phyloP scores from a whole-genome alignment of 768 basidiomycete genomes.

The Coprinopsis sp. region DNA sequence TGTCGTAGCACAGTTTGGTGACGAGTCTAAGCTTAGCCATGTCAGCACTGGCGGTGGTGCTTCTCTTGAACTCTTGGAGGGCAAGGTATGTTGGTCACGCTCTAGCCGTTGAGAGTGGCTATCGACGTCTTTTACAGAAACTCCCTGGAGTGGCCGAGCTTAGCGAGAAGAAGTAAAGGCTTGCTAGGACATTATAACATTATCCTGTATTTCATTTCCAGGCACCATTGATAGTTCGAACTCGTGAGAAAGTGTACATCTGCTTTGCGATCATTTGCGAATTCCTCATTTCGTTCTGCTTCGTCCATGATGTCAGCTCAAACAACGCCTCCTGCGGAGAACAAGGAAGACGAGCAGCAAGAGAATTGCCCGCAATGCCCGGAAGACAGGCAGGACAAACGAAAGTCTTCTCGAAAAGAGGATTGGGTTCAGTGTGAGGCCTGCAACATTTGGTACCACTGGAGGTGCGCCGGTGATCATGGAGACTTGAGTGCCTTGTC shows the following conservation, averaged over 20 bases:
- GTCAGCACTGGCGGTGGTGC: conserved; percentile 96
- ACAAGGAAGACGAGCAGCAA: conserved; percentile 5
- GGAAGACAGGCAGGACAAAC: conserved; percentile 4
- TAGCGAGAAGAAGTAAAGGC: conserved; percentile 65
- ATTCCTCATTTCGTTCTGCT: background rate
- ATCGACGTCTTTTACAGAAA: conserved; percentile 39
- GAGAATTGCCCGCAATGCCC: conserved; percentile 14
- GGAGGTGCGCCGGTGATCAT: conserved; percentile 70
- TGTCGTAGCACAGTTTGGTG: conserved; percentile 78
- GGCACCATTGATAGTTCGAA: too few relatives aligned
- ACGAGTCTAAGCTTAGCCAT: conserved; percentile 89
- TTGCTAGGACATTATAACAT: too few relatives aligned
- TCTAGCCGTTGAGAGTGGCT: background rate
- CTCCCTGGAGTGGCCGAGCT: conserved; percentile 91
- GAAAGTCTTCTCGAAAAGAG: conserved; percentile 47
- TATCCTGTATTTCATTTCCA: too few relatives aligned
- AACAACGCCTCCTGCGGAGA: too few relatives aligned
- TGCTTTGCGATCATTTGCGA: too few relatives aligned
- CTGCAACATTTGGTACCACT: conserved; percentile 82
- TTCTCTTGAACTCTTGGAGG: conserved; percentile 92
- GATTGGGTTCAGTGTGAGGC: conserved; percentile 81
- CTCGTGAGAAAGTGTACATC: too few relatives aligned
- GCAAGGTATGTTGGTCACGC: conserved; percentile 60
- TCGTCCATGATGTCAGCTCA: too few relatives aligned
- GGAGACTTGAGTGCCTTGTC: conserved; percentile 64